phyloP scores from a whole-genome alignment of 1,284 basidiomycete genomes.

The Schizophyllum commune region DNA sequence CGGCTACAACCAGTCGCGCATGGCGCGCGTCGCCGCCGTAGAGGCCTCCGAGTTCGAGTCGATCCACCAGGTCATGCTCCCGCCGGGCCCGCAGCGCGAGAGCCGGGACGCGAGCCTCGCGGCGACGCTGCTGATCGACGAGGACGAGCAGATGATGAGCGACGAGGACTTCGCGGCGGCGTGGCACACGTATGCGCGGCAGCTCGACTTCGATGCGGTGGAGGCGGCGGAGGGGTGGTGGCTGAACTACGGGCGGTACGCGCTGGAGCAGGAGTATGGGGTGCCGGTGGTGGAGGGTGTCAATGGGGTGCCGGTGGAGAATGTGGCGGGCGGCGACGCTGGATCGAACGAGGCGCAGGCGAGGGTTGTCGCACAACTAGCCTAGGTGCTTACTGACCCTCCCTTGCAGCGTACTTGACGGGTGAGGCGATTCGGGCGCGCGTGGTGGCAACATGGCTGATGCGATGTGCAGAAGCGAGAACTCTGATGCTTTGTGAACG shows the following conservation, averaged over 20 bases:
- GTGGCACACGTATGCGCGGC: constrained; percentile 10
- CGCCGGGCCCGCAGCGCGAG: constrained; percentile 11
- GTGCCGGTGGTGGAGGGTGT: constrained; percentile 12
- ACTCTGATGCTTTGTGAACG: too few relatives aligned
- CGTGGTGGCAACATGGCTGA: not conserved
- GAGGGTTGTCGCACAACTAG: not conserved
- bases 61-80: constrained; percentile 5
- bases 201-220: constrained; percentile 15
- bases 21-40: constrained; percentile 4
- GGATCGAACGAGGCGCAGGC: not conserved
- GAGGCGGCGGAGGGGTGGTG: constrained; percentile 19
- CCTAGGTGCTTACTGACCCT: not conserved
- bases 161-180: constrained; percentile 11
- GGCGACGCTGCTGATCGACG: constrained; percentile 5
- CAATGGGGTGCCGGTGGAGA: not conserved
- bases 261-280: constrained; percentile 22
- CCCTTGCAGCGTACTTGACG: not conserved
- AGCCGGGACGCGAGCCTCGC: constrained; percentile 9
- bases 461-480: not conserved
- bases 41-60: constrained; percentile 8
- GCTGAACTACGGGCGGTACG: constrained; percentile 10
- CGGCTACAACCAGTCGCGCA: constrained; percentile 10
- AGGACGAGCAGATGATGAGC: constrained; percentile 2
- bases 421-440: not conserved
- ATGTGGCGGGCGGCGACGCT: not conserved